phyloP scores from a whole-genome alignment of 257 asterid species.

The Petunia secreta region DNA sequence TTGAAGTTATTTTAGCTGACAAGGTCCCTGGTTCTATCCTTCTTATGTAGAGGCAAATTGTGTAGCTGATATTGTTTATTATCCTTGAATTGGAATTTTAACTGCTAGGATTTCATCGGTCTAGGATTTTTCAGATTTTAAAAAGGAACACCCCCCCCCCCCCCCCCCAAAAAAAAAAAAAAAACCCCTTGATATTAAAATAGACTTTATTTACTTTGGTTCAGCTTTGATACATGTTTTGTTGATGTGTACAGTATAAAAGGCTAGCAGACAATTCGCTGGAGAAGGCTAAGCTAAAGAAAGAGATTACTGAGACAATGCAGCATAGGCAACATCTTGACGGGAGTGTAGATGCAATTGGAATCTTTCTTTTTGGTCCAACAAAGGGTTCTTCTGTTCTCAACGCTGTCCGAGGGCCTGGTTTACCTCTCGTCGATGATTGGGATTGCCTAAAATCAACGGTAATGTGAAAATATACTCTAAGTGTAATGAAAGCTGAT shows the following conservation, averaged over 20 bases:
- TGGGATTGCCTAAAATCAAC: conserved; percentile 85
- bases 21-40: not conserved
- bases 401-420: conserved; percentile 42
- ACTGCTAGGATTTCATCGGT: not conserved
- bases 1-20: not conserved
- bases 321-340: conserved; percentile 67
- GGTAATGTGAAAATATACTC: conserved; percentile 39
- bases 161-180: too few relatives aligned
- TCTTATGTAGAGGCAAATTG: not conserved
- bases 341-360: conserved; percentile 56
- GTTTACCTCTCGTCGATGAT: conserved; percentile 76
- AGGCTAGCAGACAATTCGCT: conserved; percentile 40
- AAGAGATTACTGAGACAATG: conserved; percentile 55
- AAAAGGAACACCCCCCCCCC: not conserved
- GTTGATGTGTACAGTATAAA: conserved; percentile 47
- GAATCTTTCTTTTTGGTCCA: conserved; percentile 64
- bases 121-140: not conserved
- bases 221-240: not conserved
- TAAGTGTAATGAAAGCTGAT: not conserved
- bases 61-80: not conserved
- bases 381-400: conserved; percentile 51
- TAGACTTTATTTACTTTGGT: not conserved
- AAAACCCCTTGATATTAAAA: not conserved
- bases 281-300: conserved; percentile 46
- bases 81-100: not conserved